Conservation (phyloP, 2,329 filamentous ascomycete species). For the Metarhizium brunneum region DNA sequence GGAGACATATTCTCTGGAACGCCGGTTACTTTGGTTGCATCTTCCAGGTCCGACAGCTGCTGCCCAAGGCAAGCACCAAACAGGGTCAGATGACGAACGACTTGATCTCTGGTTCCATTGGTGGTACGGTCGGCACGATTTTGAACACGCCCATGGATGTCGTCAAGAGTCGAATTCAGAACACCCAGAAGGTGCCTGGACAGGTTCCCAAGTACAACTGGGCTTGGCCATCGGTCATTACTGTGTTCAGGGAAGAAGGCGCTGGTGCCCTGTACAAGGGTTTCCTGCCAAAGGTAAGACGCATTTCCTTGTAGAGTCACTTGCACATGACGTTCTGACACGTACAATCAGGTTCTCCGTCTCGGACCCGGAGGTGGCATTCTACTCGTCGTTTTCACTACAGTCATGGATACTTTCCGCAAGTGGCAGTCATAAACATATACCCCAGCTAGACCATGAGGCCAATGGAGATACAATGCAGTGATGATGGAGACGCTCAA, state of each 20-base stretch:
- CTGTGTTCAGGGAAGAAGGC: constrained; percentile 88
- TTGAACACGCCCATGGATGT: constrained; percentile 96
- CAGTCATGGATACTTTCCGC: constrained; percentile 88
- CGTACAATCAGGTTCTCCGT: constrained; percentile 28
- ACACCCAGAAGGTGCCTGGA: constrained; percentile 76
- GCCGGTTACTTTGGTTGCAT: constrained; percentile 97
- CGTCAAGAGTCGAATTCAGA: constrained; percentile 97
- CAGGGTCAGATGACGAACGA: constrained; percentile 76
- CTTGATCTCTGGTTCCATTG: constrained; percentile 73
- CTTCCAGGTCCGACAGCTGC: constrained; percentile 82
- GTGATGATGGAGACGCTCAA: background rate
- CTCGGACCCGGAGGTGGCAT: constrained; percentile 54
- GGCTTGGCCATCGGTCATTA: constrained; percentile 81
- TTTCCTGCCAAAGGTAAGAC: constrained; percentile 90
- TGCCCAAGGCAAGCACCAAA: constrained; percentile 78
- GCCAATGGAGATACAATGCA: background rate
- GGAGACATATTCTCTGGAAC: constrained; percentile 88
- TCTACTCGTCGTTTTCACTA: constrained; percentile 77
- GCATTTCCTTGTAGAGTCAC: constrained; percentile 17
- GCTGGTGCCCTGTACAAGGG: constrained; percentile 93
- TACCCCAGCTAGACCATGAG: background rate
- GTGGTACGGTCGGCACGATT: constrained; percentile 81
- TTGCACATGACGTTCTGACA: constrained; percentile 5
- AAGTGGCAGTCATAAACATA: constrained; percentile 28
- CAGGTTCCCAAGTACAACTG: constrained; percentile 93